Evolutionary conservation across 1,139 yeast species (phyloP), one percentile per base, ranked within the genome.

Genomic region (Nakaseomyces sp.): DNA sequence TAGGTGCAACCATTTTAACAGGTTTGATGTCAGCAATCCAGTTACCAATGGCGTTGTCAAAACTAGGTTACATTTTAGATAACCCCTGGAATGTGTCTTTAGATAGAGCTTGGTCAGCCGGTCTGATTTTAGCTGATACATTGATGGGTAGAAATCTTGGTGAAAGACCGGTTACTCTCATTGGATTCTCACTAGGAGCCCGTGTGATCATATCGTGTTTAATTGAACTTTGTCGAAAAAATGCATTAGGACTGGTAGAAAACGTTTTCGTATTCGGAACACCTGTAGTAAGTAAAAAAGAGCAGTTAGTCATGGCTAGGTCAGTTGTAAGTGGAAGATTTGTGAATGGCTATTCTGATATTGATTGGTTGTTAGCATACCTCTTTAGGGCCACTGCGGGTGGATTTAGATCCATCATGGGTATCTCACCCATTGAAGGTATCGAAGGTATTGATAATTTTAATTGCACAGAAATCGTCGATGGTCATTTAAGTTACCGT

Each of bases 41-140:
- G 62, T 70, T 86, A 48, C 98, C 99, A 0, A 81, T 93, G 88
- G 82, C 86, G 49, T 70, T 93, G 38, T 79, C 96, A 0, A 93
- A 93, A 58, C 69, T 93, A 32, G 83, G 96, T 0, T 93, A 93
- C 56, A 67, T 93, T 37, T 72, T 93, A 31, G 99, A 93, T 61
- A 93, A 93, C 57, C 99, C 98, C 0, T 93, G 98, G 98, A 89
- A 82, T 58, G 97, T 91, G 4, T 89, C 98, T 0, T 69, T 93
- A 48, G 97, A 91, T 63, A 74, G 99, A 50, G 98, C 99, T 0
- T 89, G 97, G 96, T 76, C 89, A 42, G 95, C 97, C 0, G 99
- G 99, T 2, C 70, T 80, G 49, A 79, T 93, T 41, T 65, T 93
- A 46, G 98, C 98, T 0, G 98, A 93, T 59, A 86, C 96, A 0